phyloP scores from a whole-genome alignment of 495 filamentous ascomycete species.

The Hypoxylon lienhwacheense region DNA sequence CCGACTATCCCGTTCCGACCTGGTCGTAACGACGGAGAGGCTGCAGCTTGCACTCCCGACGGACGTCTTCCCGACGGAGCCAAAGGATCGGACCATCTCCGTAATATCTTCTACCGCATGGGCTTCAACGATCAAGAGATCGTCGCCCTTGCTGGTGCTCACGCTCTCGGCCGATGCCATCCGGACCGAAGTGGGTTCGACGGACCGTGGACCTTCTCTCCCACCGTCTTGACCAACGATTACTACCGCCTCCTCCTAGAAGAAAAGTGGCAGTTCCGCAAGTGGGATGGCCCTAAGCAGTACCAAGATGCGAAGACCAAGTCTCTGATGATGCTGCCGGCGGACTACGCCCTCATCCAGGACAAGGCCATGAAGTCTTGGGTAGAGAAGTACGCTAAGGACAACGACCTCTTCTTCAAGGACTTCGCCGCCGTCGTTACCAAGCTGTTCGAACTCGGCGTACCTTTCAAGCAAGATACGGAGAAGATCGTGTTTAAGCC shows the following conservation, averaged over 20 bases:
- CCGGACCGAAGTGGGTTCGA: slow-evolving; percentile 83
- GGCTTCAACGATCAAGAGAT: slow-evolving; percentile 98
- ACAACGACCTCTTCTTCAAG: slow-evolving; percentile 89
- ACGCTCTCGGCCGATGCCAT: slow-evolving; percentile 93
- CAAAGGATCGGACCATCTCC: slow-evolving; percentile 80
- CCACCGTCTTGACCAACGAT: slow-evolving; percentile 92
- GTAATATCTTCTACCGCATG: slow-evolving; percentile 94
- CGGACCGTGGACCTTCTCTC: slow-evolving; percentile 95
- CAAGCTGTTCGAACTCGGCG: slow-evolving; percentile 92
- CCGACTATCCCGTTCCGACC: slow-evolving; percentile 87
- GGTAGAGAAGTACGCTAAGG: slow-evolving; percentile 89
- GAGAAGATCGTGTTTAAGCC: slow-evolving; percentile 78
- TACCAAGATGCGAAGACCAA: slow-evolving; percentile 83
- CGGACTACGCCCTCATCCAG: slow-evolving; percentile 83
- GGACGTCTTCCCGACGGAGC: slow-evolving; percentile 90
- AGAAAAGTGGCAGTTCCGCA: slow-evolving; percentile 90
- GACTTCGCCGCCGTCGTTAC: slow-evolving; percentile 79
- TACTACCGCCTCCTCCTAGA: slow-evolving; percentile 84
- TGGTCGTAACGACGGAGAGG: slow-evolving; percentile 79
- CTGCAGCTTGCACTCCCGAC: slow-evolving; percentile 88
- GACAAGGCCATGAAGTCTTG: slow-evolving; percentile 85
- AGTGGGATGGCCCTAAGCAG: slow-evolving; percentile 89
- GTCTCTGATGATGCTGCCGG: slow-evolving; percentile 95
- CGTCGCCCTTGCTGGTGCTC: slow-evolving; percentile 85
- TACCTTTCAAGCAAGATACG: slow-evolving; percentile 74